phyloP scores from a whole-genome alignment of 768 basidiomycete species.

The Hygrocybe coccinea region DNA sequence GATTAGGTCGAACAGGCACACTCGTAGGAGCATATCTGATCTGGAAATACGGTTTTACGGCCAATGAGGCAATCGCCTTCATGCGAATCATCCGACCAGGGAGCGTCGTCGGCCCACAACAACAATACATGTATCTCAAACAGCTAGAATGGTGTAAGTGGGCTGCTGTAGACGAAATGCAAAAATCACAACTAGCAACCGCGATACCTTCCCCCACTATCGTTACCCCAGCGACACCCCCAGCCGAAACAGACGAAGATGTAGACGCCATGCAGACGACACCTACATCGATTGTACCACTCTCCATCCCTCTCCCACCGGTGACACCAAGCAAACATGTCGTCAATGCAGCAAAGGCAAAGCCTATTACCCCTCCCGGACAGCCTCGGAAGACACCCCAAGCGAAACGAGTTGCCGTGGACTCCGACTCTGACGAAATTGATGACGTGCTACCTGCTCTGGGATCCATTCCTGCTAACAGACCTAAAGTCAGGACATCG shows the following conservation, averaged over 20 bases:
- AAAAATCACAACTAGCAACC: conserved; percentile 42
- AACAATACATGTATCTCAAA: conserved; percentile 93
- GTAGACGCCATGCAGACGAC: conserved; percentile 44
- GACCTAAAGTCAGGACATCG: conserved; percentile 35
- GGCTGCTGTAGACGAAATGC: conserved; percentile 81
- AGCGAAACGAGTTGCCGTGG: conserved; percentile 62
- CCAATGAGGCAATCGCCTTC: conserved; percentile 92
- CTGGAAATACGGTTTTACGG: conserved; percentile 98
- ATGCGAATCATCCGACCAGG: conserved; percentile 98
- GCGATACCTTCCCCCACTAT: conserved; percentile 38
- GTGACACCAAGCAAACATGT: conserved; percentile 80
- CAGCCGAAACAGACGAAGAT: conserved; percentile 70
- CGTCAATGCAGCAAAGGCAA: conserved; percentile 64
- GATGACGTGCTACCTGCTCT: conserved; percentile 64
- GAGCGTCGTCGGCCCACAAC: conserved; percentile 86
- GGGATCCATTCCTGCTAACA: conserved; percentile 41
- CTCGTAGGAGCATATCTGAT: conserved; percentile 97
- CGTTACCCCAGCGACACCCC: conserved; percentile 74
- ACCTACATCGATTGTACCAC: conserved; percentile 36
- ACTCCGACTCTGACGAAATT: conserved; percentile 63
- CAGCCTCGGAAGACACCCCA: conserved; percentile 87
- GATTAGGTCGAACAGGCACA: conserved; percentile 92
- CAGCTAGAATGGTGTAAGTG: conserved; percentile 92
- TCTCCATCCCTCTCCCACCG: conserved; percentile 43
- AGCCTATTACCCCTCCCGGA: conserved; percentile 68